A percentile compares a stretch with the other conserved stretches of the same genome.
phyloP scores from a whole-genome alignment of 139 green algal species.

The Tetradesmus obliquus region DNA sequence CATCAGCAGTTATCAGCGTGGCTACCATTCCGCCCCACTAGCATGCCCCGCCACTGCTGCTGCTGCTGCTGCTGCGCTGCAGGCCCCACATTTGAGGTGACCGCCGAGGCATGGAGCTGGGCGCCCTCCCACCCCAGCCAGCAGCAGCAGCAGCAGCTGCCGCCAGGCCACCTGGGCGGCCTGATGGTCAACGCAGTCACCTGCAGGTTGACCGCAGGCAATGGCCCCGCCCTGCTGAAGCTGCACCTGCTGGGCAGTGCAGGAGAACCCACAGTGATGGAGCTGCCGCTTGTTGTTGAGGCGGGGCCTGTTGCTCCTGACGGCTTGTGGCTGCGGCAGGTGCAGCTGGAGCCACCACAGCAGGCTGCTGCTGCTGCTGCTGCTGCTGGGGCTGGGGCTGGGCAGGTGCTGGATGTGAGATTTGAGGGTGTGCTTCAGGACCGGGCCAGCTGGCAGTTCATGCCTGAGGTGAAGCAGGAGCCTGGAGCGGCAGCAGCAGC shows the following conservation, averaged over 20 bases:
- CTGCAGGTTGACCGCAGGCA: background rate
- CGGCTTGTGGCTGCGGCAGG: background rate
- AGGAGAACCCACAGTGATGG: background rate
- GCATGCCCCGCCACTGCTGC: background rate
- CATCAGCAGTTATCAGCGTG: no score
- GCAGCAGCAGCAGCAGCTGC: slow-evolving; percentile 2
- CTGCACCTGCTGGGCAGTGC: background rate
- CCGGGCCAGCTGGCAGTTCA: background rate
- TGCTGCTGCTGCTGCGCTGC: background rate
- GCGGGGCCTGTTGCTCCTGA: slow-evolving; percentile 16
- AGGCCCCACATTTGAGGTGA: background rate
- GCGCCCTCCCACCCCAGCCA: background rate
- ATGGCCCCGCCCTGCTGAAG: background rate
- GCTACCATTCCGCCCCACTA: no score
- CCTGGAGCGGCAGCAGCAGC: background rate
- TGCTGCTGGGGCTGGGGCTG: background rate
- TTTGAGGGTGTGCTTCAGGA: background rate
- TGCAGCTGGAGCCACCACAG: background rate
- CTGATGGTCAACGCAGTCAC: background rate
- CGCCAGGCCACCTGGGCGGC: background rate
- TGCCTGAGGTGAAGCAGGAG: background rate
- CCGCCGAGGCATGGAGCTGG: background rate
- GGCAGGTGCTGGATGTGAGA: background rate
- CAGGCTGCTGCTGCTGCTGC: background rate
- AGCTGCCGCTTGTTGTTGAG: background rate